These are phyloP conservation scores for Penicillium olsonii DNA, from an alignment of 2,329 filamentous ascomycete species.

Conservation along the genomic window DNA sequence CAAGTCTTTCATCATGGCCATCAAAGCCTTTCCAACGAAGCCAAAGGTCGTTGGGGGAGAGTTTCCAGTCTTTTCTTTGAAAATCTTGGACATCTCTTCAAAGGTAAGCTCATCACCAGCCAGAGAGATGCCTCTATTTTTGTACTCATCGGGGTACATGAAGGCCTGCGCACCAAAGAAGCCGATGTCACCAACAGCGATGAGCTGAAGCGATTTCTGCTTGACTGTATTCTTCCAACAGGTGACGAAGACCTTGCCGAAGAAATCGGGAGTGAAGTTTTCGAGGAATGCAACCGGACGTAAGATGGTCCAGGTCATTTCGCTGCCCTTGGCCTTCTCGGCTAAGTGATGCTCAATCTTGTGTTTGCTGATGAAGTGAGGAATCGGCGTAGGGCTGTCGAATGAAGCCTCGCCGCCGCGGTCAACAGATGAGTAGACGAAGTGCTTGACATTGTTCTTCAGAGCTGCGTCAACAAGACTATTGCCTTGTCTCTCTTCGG, in stretches of 20 bases:
- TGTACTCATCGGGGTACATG: constrained; percentile 47
- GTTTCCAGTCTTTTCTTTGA: constrained; percentile 49
- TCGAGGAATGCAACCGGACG: constrained; percentile 66
- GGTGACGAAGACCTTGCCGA: constrained; percentile 52
- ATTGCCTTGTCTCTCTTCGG: constrained; percentile 59
- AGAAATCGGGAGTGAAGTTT: constrained; percentile 50
- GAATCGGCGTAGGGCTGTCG: constrained; percentile 56
- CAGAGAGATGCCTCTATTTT: constrained; percentile 48
- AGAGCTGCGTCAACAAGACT: constrained; percentile 60
- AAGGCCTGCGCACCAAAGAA: constrained; percentile 54
- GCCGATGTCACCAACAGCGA: constrained; percentile 54
- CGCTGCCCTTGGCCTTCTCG: constrained; percentile 43
- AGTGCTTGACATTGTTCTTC: constrained; percentile 57
- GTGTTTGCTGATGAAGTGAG: constrained; percentile 65
- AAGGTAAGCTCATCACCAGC: constrained; percentile 57
- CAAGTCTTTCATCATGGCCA: constrained; percentile 47
- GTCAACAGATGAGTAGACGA: constrained; percentile 67
- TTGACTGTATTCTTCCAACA: constrained; percentile 42
- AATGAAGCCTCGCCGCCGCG: constrained; percentile 59
- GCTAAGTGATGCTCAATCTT: constrained; percentile 64
- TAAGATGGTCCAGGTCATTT: constrained; percentile 63
- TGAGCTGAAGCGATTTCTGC: constrained; percentile 47
- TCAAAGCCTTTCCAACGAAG: constrained; percentile 42
- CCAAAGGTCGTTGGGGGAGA: constrained; percentile 45
- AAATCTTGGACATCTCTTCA: constrained; percentile 47